These are phyloP conservation scores for Apiotrichum gamsii DNA, from an alignment of 1,284 basidiomycete genomes.

Conservation along the genomic window DNA sequence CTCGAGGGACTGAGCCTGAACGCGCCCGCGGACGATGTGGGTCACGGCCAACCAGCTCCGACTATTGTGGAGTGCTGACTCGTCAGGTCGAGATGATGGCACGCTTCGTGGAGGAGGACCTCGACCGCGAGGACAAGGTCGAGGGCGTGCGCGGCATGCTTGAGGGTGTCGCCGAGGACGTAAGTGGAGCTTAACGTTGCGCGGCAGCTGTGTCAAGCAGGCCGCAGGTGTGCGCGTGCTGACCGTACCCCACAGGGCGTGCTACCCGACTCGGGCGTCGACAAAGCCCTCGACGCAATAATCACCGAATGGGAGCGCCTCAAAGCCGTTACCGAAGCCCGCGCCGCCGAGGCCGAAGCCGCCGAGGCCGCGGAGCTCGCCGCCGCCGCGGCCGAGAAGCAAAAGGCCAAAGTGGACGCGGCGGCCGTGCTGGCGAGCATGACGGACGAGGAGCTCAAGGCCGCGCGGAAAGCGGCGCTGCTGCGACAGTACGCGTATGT, in stretches of 20 bases:
- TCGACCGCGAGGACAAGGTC: slow-evolving; percentile 44
- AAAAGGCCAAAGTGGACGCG: slow-evolving; percentile 10
- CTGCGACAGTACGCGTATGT: slow-evolving; percentile 46
- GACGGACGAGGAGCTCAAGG: slow-evolving; percentile 40
- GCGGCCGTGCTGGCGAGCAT: slow-evolving; percentile 29
- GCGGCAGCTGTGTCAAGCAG: slow-evolving; percentile 38
- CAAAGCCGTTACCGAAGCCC: slow-evolving; percentile 8
- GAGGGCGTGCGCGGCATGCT: slow-evolving; percentile 47
- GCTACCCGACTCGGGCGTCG: slow-evolving; percentile 23
- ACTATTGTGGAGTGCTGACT: neutral
- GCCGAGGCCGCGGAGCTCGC: slow-evolving; percentile 4
- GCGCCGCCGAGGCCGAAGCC: slow-evolving; percentile 17
- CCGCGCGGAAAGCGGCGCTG: slow-evolving; percentile 34
- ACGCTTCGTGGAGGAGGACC: slow-evolving; percentile 46
- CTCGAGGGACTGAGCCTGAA: slow-evolving; percentile 27
- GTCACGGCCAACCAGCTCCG: slow-evolving; percentile 2
- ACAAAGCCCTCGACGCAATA: slow-evolving; percentile 29
- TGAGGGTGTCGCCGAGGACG: slow-evolving; percentile 41
- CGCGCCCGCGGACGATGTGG: slow-evolving; percentile 40
- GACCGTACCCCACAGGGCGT: slow-evolving; percentile 16
- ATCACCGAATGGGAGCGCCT: slow-evolving; percentile 36
- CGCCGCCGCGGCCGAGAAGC: slow-evolving; percentile 6
- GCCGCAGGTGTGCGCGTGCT: slow-evolving; percentile 15
- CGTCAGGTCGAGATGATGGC: slow-evolving; percentile 47
- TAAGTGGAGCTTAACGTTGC: slow-evolving; percentile 10